These are phyloP conservation scores for Dacryopinax spathularia DNA, from an alignment of 768 basidiomycete genomes.

Conservation along the genomic window DNA sequence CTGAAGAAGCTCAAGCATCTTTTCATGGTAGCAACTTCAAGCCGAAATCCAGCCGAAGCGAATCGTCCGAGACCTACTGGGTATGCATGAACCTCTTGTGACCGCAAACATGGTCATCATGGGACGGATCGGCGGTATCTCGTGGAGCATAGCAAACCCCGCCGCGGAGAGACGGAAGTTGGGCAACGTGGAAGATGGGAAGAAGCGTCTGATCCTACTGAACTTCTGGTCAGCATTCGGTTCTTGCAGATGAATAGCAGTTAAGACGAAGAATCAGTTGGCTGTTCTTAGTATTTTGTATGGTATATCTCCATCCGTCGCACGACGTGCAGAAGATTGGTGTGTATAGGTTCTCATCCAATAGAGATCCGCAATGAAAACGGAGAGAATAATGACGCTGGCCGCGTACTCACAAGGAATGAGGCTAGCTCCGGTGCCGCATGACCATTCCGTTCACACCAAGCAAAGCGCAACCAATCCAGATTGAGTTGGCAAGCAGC, in stretches of 20 bases:
- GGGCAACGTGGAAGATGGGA: too few relatives aligned
- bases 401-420: background rate
- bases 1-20: too few relatives aligned
- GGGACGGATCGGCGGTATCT: too few relatives aligned
- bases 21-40: conserved; percentile 37
- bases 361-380: background rate
- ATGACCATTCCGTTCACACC: background rate
- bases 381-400: background rate
- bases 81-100: conserved; percentile 55
- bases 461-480: background rate
- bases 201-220: too few relatives aligned
- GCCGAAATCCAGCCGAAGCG: conserved; percentile 62
- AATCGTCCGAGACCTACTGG: conserved; percentile 75
- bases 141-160: too few relatives aligned
- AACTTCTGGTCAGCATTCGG: too few relatives aligned
- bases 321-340: conserved; percentile 28
- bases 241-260: too few relatives aligned
- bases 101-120: background rate
- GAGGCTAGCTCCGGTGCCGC: background rate
- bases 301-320: conserved; percentile 41
- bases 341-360: background rate
- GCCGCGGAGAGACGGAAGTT: too few relatives aligned
- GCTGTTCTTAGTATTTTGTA: conserved; percentile 1
- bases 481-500: background rate
- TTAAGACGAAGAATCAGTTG: background rate